Conservation (phyloP, 257 asterid species). For the Solanum megistacrolobum region DNA sequence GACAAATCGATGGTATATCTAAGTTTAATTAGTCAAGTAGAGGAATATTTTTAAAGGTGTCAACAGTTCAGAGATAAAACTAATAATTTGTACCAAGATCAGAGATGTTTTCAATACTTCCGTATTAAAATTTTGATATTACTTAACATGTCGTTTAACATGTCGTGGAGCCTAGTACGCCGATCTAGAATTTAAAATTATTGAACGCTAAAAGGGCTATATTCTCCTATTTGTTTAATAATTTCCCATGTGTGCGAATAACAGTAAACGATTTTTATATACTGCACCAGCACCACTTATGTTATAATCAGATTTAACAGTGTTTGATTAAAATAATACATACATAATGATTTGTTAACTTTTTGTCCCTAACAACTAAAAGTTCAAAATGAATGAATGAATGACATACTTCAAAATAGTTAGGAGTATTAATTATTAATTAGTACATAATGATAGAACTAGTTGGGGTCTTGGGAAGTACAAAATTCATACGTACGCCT, state of each 20-base stretch:
- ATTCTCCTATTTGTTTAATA: background rate
- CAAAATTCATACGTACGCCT: background rate
- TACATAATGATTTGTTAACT: background rate
- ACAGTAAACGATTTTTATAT: too few species aligned
- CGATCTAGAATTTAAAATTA: background rate
- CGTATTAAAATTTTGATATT: background rate
- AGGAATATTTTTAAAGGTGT: too few species aligned
- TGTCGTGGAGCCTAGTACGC: accelerated
- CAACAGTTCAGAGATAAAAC: accelerated
- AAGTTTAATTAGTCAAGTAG: background rate
- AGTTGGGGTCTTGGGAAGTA: background rate
- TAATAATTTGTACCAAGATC: too few species aligned
- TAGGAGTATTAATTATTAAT: background rate
- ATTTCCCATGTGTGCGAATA: too few species aligned
- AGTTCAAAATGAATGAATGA: background rate
- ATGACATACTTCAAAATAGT: background rate
- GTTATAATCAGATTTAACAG: too few species aligned
- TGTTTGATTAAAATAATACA: background rate
- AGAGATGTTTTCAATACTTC: background rate
- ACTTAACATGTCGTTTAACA: too few species aligned
- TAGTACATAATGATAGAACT: background rate
- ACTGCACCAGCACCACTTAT: too few species aligned
- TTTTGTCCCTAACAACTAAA: background rate
- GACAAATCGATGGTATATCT: background rate
- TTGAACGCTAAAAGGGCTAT: background rate